These are phyloP conservation scores for Podospora appendiculata DNA, from an alignment of 495 filamentous ascomycete species.

Conservation along the genomic window DNA sequence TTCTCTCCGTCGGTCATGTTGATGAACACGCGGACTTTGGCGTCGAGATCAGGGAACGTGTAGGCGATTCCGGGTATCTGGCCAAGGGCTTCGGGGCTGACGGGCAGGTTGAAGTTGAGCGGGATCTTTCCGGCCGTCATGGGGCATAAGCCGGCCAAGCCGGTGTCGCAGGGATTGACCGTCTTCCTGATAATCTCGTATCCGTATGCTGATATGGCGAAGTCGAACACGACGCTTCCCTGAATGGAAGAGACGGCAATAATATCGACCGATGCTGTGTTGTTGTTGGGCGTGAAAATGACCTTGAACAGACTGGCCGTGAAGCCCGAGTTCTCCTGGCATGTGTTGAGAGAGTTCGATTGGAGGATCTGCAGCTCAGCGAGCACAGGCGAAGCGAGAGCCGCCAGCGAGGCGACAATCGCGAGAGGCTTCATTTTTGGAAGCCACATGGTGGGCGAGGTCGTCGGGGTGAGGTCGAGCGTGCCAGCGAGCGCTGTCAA, in stretches of 20 bases:
- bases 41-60: slow-evolving; percentile 87
- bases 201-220: slow-evolving; percentile 77
- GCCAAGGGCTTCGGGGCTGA: slow-evolving; percentile 48
- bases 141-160: slow-evolving; percentile 76
- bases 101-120: slow-evolving; percentile 60
- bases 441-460: slow-evolving; percentile 25
- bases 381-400: slow-evolving; percentile 17
- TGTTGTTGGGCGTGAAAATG: slow-evolving; percentile 68
- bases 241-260: slow-evolving; percentile 77
- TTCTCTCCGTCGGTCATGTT: slow-evolving; percentile 47
- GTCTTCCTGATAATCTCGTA: slow-evolving; percentile 55
- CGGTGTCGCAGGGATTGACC: slow-evolving; percentile 67
- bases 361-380: slow-evolving; percentile 37
- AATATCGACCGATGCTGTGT: slow-evolving; percentile 64
- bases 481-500: not conserved
- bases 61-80: slow-evolving; percentile 81
- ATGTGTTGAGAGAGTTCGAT: slow-evolving; percentile 56
- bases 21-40: slow-evolving; percentile 72
- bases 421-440: slow-evolving; percentile 25
- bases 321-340: slow-evolving; percentile 72
- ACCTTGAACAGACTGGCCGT: slow-evolving; percentile 78
- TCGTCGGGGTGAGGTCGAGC: too few relatives aligned
- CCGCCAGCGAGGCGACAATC: slow-evolving; percentile 28
- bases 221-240: slow-evolving; percentile 72
- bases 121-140: slow-evolving; percentile 85